phyloP scores from a whole-genome alignment of 208 protist species.

The Trypanosoma boissoni region DNA sequence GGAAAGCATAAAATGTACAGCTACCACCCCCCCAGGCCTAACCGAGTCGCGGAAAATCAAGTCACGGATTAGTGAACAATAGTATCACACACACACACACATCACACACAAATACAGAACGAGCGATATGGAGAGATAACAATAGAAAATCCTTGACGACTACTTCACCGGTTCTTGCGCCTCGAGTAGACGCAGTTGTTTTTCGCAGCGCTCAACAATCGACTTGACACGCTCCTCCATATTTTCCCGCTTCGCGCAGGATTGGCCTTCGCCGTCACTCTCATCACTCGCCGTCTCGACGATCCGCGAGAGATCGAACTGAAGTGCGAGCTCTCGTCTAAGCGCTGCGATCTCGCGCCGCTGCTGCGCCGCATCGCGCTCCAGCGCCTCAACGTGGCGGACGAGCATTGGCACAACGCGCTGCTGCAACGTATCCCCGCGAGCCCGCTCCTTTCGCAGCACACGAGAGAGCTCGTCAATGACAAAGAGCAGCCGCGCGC shows the following conservation, averaged over 20 bases:
- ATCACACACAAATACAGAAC: too few species aligned
- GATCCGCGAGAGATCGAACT: not conserved
- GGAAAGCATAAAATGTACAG: too few species aligned
- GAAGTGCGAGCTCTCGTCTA: not conserved
- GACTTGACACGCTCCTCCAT: not conserved
- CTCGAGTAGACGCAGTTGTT: conserved; percentile 2
- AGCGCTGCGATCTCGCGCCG: conserved; percentile 5
- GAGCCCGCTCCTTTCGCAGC: conserved; percentile 14
- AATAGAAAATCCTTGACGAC: not conserved
- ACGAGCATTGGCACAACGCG: conserved; percentile 16
- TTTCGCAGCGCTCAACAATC: conserved; percentile 3
- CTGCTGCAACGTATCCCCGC: conserved; percentile 9
- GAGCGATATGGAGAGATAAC: too few species aligned
- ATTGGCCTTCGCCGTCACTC: not conserved
- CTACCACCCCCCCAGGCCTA: too few species aligned
- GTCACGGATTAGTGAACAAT: too few species aligned
- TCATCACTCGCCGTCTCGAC: not conserved
- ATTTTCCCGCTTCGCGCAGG: not conserved
- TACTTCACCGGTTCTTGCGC: not conserved
- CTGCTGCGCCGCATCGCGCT: not conserved
- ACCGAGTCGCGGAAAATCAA: too few species aligned
- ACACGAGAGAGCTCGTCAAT: conserved; percentile 21
- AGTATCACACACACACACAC: too few species aligned
- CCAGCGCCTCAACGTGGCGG: conserved; percentile 11
- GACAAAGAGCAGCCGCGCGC: conserved; percentile 23